Evolutionary conservation across 805 yeast genomes (phyloP).

Genomic region (Wickerhamomyces bisporus): DNA sequence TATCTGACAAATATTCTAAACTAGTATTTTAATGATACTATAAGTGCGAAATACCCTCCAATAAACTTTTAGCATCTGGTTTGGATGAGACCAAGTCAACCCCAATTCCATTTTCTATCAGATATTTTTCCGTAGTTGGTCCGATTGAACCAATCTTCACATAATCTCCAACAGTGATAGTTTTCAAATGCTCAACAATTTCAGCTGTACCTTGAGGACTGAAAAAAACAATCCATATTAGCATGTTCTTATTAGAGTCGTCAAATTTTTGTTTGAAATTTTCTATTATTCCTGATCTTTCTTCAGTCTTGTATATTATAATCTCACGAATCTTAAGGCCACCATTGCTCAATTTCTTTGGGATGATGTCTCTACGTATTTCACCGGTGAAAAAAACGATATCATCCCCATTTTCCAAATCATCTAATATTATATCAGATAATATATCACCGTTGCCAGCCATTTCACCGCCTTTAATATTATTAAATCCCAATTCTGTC

Average conservation of each 20-base stretch:
- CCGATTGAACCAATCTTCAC: conserved; percentile 76
- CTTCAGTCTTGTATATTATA: conserved; percentile 65
- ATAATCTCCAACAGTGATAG: conserved; percentile 2
- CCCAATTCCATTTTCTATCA: conserved; percentile 43
- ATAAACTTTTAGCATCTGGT: conserved; percentile 65
- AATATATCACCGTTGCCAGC: conserved; percentile 80
- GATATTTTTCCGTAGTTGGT: conserved; percentile 76
- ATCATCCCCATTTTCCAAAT: conserved; percentile 21
- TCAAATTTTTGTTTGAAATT: conserved; percentile 25
- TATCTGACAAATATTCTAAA: too few relatives aligned
- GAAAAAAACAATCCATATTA: conserved; percentile 76
- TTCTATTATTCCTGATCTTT: conserved; percentile 40
- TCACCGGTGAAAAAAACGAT: conserved; percentile 82
- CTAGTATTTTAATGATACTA: neutral
- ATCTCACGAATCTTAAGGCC: conserved; percentile 49
- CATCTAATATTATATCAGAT: conserved; percentile 53
- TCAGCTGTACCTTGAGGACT: conserved; percentile 83
- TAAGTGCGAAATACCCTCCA: conserved; percentile 27
- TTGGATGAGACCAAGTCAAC: conserved; percentile 63
- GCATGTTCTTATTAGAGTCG: conserved; percentile 7
- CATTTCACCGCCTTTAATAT: conserved; percentile 63
- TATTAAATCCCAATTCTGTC: conserved; percentile 53
- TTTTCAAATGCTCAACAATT: conserved; percentile 45
- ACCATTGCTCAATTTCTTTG: conserved; percentile 43
- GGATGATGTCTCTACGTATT: conserved; percentile 75